These are phyloP conservation scores for Xylaria hypoxylon DNA, from an alignment of 2,329 filamentous ascomycete genomes.

Conservation along the genomic window DNA sequence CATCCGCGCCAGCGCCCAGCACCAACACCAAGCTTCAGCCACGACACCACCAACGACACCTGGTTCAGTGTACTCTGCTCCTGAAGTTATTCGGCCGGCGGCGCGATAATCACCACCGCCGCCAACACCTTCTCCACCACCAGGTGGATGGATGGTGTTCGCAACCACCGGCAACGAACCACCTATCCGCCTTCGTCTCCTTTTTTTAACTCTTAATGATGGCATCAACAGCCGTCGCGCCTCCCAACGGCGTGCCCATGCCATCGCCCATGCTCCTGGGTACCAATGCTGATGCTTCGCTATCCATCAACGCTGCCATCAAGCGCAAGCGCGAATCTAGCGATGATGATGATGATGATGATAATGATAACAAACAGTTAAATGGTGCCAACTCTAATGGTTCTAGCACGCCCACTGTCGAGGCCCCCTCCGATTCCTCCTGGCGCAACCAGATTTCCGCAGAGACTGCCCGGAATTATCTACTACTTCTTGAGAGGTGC, in stretches of 20 bases:
- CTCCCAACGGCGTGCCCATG: conserved; percentile 46
- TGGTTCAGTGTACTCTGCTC: background rate
- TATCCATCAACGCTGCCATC: conserved; percentile 43
- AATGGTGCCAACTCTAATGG: conserved; percentile 36
- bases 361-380: conserved; percentile 41
- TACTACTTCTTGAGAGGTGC: conserved; percentile 49
- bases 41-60: conserved; percentile 25
- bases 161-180: conserved; percentile 13
- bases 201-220: conserved; percentile 39
- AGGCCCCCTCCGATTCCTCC: conserved; percentile 11
- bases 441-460: conserved; percentile 42
- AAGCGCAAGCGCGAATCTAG: conserved; percentile 52
- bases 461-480: conserved; percentile 48
- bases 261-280: conserved; percentile 42
- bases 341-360: conserved; percentile 43
- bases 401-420: conserved; percentile 21
- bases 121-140: background rate
- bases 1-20: conserved; percentile 25
- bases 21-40: conserved; percentile 21
- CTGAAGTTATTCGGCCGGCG: conserved; percentile 11
- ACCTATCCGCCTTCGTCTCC: background rate
- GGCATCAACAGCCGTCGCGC: conserved; percentile 49
- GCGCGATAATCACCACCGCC: conserved; percentile 25
- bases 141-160: conserved; percentile 29
- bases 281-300: conserved; percentile 43